Evolutionary conservation across 2,329 filamentous ascomycete species (phyloP), one percentile per base, ranked within the genome.

Genomic region (Stachybotrys echinatus): DNA sequence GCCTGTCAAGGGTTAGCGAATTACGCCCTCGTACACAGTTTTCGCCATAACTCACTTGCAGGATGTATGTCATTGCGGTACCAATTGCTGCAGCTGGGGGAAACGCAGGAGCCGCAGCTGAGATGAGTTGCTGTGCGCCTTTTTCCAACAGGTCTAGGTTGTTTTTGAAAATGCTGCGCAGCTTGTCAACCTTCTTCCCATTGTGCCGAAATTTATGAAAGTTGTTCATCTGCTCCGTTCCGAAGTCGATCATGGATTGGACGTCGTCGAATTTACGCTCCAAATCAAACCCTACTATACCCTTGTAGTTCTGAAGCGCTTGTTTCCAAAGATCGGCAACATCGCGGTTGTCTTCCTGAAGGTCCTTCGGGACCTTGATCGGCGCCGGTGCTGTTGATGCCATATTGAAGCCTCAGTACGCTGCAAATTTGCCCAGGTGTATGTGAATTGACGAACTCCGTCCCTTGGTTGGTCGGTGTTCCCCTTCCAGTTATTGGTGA

Each of bases 201-300:
- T 68, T 57, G 17, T 68, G 66, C 1, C 65, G 60, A 44, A 64
- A 68, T 19, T 61, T 60, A 37, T 61, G 58, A 40, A 68, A 68
- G 31, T 57, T 54, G 12, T 63, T 59, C 59, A 68, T 66, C 47
- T 66, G 57, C 1, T 60, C 52, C 1, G 55, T 61, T n/a, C 58
- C 62, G 5, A 50, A 58, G 8, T 60, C 57, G 7, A 59, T 50
- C 61, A 66, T 62, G 0, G 48, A 54, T 27, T 62, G 45, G 4
- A 60, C 54, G 40, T 57, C 62, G 27, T 60, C 55, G 23, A 63
- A 65, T 23, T 65, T 62, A 31, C 50, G 56, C 21, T 65, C 50
- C 2, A 68, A 54, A 39, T 63, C 62, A 34, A 65, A 63, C 0
- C 65, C 65, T 2, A 65, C 60, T 14, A 67, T 62, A 22, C 65